Percentiles rank a stretch among this genome's conserved stretches.
phyloP scores from a whole-genome alignment of 192 early-diverging fungal species.

The Gryganskiella cystojenkinii region DNA sequence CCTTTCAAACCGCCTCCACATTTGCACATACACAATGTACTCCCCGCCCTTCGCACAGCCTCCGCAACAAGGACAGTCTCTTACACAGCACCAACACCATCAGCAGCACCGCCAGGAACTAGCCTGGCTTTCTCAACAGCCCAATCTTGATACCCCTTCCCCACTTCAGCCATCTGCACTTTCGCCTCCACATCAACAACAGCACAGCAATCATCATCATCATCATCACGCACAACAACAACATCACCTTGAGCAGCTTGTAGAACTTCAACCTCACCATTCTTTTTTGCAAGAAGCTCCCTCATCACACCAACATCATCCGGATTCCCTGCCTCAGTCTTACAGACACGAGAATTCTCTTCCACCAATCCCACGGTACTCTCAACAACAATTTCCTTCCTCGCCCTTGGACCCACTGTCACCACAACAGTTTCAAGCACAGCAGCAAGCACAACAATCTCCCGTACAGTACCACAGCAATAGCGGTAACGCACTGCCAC shows the following conservation, averaged over 20 bases:
- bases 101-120: not conserved
- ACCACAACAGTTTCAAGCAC: not conserved
- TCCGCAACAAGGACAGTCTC: not conserved
- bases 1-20: not conserved
- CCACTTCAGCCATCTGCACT: not conserved
- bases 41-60: constrained; percentile 8
- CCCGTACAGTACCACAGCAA: not conserved
- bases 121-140: not conserved
- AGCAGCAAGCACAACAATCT: not conserved
- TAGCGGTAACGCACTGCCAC: not conserved
- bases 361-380: not conserved
- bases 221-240: constrained; percentile 13
- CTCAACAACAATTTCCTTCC: not conserved
- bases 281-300: not conserved
- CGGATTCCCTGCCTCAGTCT: not conserved
- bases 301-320: not conserved
- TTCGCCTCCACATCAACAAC: not conserved
- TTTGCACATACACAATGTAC: not conserved
- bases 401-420: not conserved
- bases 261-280: not conserved
- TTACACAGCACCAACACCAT: not conserved
- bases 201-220: not conserved
- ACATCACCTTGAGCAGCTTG: not conserved
- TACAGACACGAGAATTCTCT: not conserved
- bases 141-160: not conserved